Evolutionary conservation across 2,329 filamentous ascomycete genomes (phyloP).

Genomic region (Zymoseptoria pseudotritici): DNA sequence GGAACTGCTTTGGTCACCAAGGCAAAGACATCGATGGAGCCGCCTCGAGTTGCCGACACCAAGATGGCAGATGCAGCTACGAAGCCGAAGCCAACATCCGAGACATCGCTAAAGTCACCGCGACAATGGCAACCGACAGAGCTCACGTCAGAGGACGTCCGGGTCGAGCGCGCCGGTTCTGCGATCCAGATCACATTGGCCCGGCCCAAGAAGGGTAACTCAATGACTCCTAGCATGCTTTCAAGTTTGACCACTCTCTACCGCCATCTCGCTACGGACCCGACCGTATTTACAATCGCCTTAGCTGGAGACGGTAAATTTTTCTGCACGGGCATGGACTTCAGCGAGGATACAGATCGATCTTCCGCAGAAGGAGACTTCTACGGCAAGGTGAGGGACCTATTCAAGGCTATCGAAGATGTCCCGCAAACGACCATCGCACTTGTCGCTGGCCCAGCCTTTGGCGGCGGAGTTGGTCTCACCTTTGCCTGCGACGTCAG

Average conservation of each 20-base stretch:
- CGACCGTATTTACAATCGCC: slow-evolving; percentile 10
- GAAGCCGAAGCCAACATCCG: background rate
- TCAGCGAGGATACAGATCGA: slow-evolving; percentile 7
- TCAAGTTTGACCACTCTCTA: slow-evolving; percentile 12
- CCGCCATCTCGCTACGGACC: slow-evolving; percentile 7
- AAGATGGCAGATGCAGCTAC: background rate
- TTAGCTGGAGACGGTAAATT: slow-evolving; percentile 15
- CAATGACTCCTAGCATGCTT: slow-evolving; percentile 15
- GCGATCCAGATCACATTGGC: slow-evolving; percentile 13
- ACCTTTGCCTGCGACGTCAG: slow-evolving; percentile 17
- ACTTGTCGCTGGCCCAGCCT: slow-evolving; percentile 11
- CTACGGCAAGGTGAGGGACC: slow-evolving; percentile 10
- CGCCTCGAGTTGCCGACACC: background rate
- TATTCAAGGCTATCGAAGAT: slow-evolving; percentile 15
- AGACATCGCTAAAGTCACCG: background rate
- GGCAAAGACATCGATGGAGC: background rate
- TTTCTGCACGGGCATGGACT: slow-evolving; percentile 21
- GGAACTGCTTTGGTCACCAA: slow-evolving; percentile 17
- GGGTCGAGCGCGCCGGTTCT: slow-evolving; percentile 6
- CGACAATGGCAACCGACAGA: too few relatives aligned
- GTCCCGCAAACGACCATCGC: slow-evolving; percentile 15
- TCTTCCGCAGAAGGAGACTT: slow-evolving; percentile 4
- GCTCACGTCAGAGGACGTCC: background rate
- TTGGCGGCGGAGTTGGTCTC: slow-evolving; percentile 15
- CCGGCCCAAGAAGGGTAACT: slow-evolving; percentile 15